Conservation (phyloP, 1,284 basidiomycete species). For the Mrakiaceae sp. region DNA sequence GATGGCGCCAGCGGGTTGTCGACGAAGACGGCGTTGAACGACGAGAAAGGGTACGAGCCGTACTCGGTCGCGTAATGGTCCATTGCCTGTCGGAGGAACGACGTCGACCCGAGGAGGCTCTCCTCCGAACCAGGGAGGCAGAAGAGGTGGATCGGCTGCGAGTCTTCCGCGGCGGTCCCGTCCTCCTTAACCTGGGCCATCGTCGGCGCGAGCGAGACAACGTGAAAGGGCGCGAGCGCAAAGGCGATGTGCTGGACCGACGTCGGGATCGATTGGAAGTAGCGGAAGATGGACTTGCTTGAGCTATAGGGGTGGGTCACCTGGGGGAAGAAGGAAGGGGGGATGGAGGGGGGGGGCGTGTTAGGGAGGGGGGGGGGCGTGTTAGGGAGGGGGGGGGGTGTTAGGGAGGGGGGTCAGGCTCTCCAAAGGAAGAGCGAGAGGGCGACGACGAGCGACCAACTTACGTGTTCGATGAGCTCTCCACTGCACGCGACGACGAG, state of each 20-base stretch:
- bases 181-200: background rate
- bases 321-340: conserved; percentile 35
- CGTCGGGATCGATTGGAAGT: conserved; percentile 74
- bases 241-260: conserved; percentile 94
- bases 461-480: conserved; percentile 81
- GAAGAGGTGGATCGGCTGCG: conserved; percentile 80
- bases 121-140: conserved; percentile 76
- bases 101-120: conserved; percentile 54
- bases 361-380: background rate
- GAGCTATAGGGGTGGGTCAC: conserved; percentile 88
- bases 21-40: conserved; percentile 93
- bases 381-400: background rate
- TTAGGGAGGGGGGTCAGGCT: background rate
- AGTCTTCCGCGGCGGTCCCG: conserved; percentile 22
- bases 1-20: conserved; percentile 69
- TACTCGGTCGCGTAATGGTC: conserved; percentile 83
- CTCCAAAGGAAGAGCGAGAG: background rate
- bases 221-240: conserved; percentile 86
- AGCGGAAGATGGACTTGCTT: conserved; percentile 89
- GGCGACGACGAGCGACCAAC: conserved; percentile 25
- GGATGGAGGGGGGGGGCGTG: background rate
- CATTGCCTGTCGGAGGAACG: conserved; percentile 78
- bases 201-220: conserved; percentile 50
- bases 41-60: conserved; percentile 91
- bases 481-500: conserved; percentile 87